These are phyloP conservation scores for Populus simonii DNA, from an alignment of 345 rosid genomes.

Conservation along the genomic window DNA sequence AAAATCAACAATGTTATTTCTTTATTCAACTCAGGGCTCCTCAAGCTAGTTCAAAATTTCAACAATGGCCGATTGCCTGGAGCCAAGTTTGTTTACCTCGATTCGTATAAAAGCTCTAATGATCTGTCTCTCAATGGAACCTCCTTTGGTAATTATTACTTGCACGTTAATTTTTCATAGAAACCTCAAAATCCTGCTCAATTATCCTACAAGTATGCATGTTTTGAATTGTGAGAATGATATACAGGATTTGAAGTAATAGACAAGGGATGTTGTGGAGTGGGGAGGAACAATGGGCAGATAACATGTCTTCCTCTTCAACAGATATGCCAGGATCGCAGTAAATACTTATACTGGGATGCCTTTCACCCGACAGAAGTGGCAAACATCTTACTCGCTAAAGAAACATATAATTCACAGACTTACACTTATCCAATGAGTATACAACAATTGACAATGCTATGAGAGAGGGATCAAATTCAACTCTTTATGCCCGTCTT, in stretches of 20 bases:
- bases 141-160: background rate
- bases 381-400: constrained; percentile 59
- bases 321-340: constrained; percentile 54
- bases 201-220: too few species aligned
- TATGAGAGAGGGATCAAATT: constrained; percentile 16
- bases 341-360: constrained; percentile 83
- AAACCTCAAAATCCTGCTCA: too few species aligned
- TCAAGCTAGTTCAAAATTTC: constrained; percentile 50
- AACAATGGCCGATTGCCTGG: constrained; percentile 66
- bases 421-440: constrained; percentile 64
- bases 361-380: constrained; percentile 88
- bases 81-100: constrained; percentile 71
- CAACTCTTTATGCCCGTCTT: background rate
- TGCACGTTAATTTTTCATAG: too few species aligned
- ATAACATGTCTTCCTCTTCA: constrained; percentile 86
- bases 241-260: constrained; percentile 68
- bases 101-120: constrained; percentile 55
- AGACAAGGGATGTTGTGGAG: constrained; percentile 93
- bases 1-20: constrained; percentile 60
- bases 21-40: constrained; percentile 63
- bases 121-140: constrained; percentile 52
- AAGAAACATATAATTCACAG: constrained; percentile 45
- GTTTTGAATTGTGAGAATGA: background rate
- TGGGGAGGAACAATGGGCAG: constrained; percentile 89
- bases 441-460: constrained; percentile 62